phyloP scores from a whole-genome alignment of 495 filamentous ascomycete genomes.

The Aspergillus ostianus region DNA sequence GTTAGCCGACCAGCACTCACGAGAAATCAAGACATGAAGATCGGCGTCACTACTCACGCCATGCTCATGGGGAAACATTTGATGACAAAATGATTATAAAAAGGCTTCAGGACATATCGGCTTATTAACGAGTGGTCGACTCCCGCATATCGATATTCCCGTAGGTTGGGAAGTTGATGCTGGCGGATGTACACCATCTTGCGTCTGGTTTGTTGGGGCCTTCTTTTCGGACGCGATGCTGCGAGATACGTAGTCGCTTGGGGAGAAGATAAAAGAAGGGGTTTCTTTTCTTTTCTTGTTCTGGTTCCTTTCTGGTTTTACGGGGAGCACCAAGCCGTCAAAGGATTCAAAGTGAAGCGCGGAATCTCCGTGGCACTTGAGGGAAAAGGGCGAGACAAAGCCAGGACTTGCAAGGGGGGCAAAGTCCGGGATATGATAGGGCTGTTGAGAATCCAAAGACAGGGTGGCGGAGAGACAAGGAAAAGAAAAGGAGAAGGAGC shows the following conservation, averaged over 20 bases:
- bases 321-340: background rate
- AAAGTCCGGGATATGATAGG: background rate
- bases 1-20: constrained; percentile 22
- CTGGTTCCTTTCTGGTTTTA: constrained; percentile 4
- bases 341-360: background rate
- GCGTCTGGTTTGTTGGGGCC: constrained; percentile 8
- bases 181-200: constrained; percentile 88
- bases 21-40: constrained; percentile 3
- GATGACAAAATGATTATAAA: constrained; percentile 94
- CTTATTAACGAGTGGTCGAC: constrained; percentile 89
- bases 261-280: background rate
- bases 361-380: background rate
- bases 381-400: background rate
- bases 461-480: background rate
- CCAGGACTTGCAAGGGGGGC: background rate
- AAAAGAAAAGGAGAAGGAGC: constrained; percentile 5
- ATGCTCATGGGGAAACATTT: constrained; percentile 91
- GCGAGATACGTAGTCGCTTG: background rate
- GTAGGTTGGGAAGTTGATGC: constrained; percentile 80
- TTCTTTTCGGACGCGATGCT: background rate
- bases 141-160: constrained; percentile 86
- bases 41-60: constrained; percentile 62
- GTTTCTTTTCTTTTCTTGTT: constrained; percentile 1
- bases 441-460: constrained; percentile 5
- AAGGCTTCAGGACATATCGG: constrained; percentile 90